Evolutionary conservation across 257 asterid genomes (phyloP), one percentile per base, ranked within the genome.

Genomic region (Salvia rosmarinus): DNA sequence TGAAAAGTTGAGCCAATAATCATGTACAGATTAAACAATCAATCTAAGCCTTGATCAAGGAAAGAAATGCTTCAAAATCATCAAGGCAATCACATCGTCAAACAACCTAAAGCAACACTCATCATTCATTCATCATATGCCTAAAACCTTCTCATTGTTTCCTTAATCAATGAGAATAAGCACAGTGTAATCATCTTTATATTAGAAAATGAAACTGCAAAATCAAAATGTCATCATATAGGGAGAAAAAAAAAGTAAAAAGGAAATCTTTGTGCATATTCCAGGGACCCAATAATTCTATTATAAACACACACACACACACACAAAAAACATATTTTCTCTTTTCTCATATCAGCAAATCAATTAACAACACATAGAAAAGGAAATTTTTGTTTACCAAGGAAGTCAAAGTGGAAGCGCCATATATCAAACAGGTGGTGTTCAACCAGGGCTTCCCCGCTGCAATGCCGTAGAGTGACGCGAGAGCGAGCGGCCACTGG

Each of bases 401-500:
- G 56, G 88, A 25, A 60, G 93, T 83, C 52, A 87, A 62, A 76
- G 86, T 42, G 71, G 95, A 89, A 60, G 71, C 86, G 47, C 99
- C 99, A 80, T 84, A 91, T 20, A 91, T 63, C 95, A 91, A 85
- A 80, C 93, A 91, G 77, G 96, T 79, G 77, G 96, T 86, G 85
- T 75, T 78, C 67, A 85, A 49, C 99, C 99, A 95, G 25, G 98
- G 76, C 67, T 85, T 94, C 6, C 88, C 85, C 21, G 89, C 80
- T n/a, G 71, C 85, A 64, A 94, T 87, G n/a, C 82, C 96, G 62
- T 89, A 89, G 43, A 85, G 74, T 57, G 72, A 79, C 17, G 88
- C 78, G 17, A 91, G 21, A 44, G 94, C 84, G 51, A 94, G 96
- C 56, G 96, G 96, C 95, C 97, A 89, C 70, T 89, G 96, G 75